Percentiles rank a stretch among this genome's conserved stretches.
These are phyloP conservation scores for Trypanosoma lewisi DNA, from an alignment of 208 protist genomes.

Conservation along the genomic window DNA sequence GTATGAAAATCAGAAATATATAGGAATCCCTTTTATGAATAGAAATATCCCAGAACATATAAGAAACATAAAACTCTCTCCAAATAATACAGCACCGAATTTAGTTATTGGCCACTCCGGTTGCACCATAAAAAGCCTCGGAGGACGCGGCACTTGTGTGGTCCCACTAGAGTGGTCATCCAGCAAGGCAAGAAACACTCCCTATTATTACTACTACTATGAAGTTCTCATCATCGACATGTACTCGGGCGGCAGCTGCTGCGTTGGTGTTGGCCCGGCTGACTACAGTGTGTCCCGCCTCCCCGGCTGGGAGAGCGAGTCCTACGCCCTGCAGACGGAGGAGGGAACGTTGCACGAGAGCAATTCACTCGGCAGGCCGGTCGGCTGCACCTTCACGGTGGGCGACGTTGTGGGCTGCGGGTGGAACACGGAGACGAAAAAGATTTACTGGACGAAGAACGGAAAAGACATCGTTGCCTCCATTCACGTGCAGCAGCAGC, in stretches of 20 bases:
- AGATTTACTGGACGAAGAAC: conserved; percentile 87
- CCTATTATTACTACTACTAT: conserved; percentile 89
- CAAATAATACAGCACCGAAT: conserved; percentile 34
- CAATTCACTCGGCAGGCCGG: conserved; percentile 36
- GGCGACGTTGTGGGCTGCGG: conserved; percentile 90
- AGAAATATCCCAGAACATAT: conserved; percentile 42
- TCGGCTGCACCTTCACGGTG: conserved; percentile 58
- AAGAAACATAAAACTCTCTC: conserved; percentile 43
- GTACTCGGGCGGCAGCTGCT: conserved; percentile 43
- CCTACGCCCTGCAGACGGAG: conserved; percentile 69
- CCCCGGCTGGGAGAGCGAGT: conserved; percentile 77
- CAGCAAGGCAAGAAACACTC: conserved; percentile 13
- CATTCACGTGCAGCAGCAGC: conserved; percentile 15
- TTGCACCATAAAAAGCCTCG: conserved; percentile 44
- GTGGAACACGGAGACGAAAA: conserved; percentile 48
- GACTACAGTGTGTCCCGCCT: conserved; percentile 81
- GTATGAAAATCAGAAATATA: conserved; percentile 25
- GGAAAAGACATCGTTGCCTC: conserved; percentile 55
- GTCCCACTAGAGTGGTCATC: conserved; percentile 53
- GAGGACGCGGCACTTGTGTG: conserved; percentile 67
- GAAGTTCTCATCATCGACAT: conserved; percentile 84
- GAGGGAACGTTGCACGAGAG: conserved; percentile 74
- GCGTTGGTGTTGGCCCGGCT: conserved; percentile 71
- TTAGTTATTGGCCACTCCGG: conserved; percentile 56
- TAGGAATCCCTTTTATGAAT: conserved; percentile 44